A percentile compares a stretch with the other conserved stretches of the same genome.
phyloP scores from a whole-genome alignment of 164 flowering plant species.

The Vitis cinerea region DNA sequence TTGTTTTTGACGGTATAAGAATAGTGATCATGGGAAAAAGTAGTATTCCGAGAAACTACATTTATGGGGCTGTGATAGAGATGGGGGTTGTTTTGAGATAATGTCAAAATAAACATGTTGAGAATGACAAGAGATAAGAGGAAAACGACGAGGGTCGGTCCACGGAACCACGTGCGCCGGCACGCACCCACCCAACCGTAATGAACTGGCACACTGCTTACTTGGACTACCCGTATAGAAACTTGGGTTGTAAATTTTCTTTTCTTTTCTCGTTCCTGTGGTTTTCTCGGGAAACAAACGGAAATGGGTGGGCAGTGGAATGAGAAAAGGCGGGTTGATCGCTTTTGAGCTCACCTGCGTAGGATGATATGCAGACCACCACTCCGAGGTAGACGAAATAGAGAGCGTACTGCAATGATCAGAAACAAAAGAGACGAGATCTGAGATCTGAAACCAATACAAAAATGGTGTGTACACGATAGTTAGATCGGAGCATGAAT shows the following conservation, averaged over 20 bases:
- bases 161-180: conserved; percentile 41
- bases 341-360: conserved; percentile 58
- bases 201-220: conserved; percentile 17
- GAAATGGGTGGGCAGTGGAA: neutral
- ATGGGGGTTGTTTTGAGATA: conserved; percentile 9
- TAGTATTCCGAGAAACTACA: no score
- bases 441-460: conserved; percentile 13
- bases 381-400: conserved; percentile 92
- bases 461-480: neutral
- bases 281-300: no score
- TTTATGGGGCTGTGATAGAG: conserved; percentile 6
- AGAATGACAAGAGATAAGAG: conserved; percentile 33
- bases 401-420: conserved; percentile 78
- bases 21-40: no score
- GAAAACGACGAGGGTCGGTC: conserved; percentile 23
- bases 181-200: conserved; percentile 10
- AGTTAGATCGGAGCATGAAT: neutral
- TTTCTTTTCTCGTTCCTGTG: no score
- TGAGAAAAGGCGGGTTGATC: neutral
- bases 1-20: no score
- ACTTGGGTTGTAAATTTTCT: no score
- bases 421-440: conserved; percentile 19
- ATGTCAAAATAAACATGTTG: neutral
- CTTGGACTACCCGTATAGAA: neutral
- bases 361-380: conserved; percentile 83